Evolutionary conservation across 2,329 filamentous ascomycete genomes (phyloP).

Genomic region (Neophaeococcomyces aloes): DNA sequence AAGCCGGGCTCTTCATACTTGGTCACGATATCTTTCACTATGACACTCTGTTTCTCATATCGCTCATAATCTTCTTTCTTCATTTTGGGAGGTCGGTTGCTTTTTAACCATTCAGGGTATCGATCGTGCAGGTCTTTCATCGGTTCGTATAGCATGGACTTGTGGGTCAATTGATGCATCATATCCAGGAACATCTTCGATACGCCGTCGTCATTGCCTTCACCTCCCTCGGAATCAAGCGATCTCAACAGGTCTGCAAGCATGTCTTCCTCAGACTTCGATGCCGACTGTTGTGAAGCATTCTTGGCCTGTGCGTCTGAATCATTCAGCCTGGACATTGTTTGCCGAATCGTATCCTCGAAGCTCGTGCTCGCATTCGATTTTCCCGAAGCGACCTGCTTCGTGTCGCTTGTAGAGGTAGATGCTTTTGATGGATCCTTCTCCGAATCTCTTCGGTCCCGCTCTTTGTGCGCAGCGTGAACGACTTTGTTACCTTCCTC

Average conservation of each 20-base stretch:
- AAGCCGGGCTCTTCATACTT: slow-evolving; percentile 80
- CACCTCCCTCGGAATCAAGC: slow-evolving; percentile 54
- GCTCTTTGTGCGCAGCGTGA: slow-evolving; percentile 13
- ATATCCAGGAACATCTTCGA: slow-evolving; percentile 92
- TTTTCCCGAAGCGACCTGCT: slow-evolving; percentile 11
- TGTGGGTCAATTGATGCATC: slow-evolving; percentile 98
- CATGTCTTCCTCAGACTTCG: slow-evolving; percentile 59
- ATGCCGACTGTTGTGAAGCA: slow-evolving; percentile 50
- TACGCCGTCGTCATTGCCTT: slow-evolving; percentile 61
- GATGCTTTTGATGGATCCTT: slow-evolving; percentile 19
- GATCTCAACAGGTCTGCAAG: slow-evolving; percentile 88
- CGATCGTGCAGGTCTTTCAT: slow-evolving; percentile 96
- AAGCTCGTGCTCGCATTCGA: slow-evolving; percentile 44
- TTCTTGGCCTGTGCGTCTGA: slow-evolving; percentile 79
- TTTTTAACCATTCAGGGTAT: slow-evolving; percentile 78
- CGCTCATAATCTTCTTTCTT: slow-evolving; percentile 61
- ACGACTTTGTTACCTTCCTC: slow-evolving; percentile 15
- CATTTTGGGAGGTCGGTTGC: slow-evolving; percentile 57
- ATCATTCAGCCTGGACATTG: slow-evolving; percentile 91
- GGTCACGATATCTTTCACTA: slow-evolving; percentile 76
- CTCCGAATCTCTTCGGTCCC: slow-evolving; percentile 16
- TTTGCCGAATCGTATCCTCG: slow-evolving; percentile 82
- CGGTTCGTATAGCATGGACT: slow-evolving; percentile 94
- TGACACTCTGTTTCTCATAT: slow-evolving; percentile 66
- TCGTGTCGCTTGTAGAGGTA: slow-evolving; percentile 20